Evolutionary conservation across 129 eudicot species (phyloP).

Genomic region (Flaveria robusta): DNA sequence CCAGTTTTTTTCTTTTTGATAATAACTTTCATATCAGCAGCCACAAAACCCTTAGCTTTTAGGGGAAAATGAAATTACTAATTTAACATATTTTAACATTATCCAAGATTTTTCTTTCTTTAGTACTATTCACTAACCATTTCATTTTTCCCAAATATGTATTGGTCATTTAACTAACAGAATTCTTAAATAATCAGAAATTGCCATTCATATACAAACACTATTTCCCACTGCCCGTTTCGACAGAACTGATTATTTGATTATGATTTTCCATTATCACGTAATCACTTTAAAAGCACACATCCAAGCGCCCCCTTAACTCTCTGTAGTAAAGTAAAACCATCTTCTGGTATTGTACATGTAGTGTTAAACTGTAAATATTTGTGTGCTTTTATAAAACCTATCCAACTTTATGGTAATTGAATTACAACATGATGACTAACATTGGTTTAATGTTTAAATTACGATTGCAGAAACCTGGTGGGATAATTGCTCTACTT

Average conservation of each 20-base stretch:
- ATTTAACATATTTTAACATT: neutral
- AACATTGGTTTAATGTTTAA: conserved; percentile 22
- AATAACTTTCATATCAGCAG: neutral
- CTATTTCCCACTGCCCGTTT: neutral
- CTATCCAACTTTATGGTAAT: neutral
- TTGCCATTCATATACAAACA: neutral
- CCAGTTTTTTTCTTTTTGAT: neutral
- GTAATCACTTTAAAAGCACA: neutral
- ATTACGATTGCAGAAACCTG: conserved; percentile 83
- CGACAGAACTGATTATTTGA: neutral
- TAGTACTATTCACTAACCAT: neutral
- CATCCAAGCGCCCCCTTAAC: neutral
- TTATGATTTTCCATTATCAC: neutral
- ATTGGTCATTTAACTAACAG: neutral
- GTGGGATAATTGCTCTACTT: conserved; percentile 94
- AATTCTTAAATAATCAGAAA: neutral
- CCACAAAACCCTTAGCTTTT: neutral
- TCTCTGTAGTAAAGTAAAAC: neutral
- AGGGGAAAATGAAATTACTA: neutral
- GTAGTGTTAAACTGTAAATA: neutral
- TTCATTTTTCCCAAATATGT: neutral
- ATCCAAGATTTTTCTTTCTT: neutral
- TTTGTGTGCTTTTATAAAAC: neutral
- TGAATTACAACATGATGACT: conserved; percentile 12
- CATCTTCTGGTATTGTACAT: neutral